phyloP scores from a whole-genome alignment of 2,329 filamentous ascomycete species.

The Xylariaceae sp. region DNA sequence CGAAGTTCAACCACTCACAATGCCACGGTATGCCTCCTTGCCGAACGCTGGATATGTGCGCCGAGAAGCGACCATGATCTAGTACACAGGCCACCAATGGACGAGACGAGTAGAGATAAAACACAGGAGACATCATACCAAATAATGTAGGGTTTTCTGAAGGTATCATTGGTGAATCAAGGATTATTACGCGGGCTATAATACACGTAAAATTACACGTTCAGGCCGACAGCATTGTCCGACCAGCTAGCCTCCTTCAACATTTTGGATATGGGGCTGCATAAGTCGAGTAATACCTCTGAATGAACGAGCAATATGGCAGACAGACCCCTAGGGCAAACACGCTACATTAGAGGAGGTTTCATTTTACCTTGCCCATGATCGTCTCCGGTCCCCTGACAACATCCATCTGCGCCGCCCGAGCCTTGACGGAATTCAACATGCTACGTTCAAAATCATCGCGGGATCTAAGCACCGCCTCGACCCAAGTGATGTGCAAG shows the following conservation, averaged over 20 bases:
- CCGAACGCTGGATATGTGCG: too few relatives aligned
- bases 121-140: neutral
- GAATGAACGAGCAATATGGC: too few relatives aligned
- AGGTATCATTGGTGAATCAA: conserved; percentile 18
- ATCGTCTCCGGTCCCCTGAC: conserved; percentile 82
- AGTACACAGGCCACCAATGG: neutral
- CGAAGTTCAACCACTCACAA: neutral
- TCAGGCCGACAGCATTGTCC: too few relatives aligned
- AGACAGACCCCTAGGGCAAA: too few relatives aligned
- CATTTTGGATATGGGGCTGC: too few relatives aligned
- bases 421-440: conserved; percentile 80
- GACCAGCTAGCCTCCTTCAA: too few relatives aligned
- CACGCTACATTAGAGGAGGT: neutral
- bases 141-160: conserved; percentile 3
- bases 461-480: conserved; percentile 75
- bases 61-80: neutral
- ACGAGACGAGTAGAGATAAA: neutral
- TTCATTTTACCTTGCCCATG: conserved; percentile 82
- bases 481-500: conserved; percentile 90
- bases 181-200: conserved; percentile 5
- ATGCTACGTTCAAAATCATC: conserved; percentile 93
- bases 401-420: conserved; percentile 78
- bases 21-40: too few relatives aligned
- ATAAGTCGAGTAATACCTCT: too few relatives aligned
- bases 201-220: conserved; percentile 9